Evolutionary conservation across 805 yeast species (phyloP).

Genomic region (Torulaspora delbrueckii): DNA sequence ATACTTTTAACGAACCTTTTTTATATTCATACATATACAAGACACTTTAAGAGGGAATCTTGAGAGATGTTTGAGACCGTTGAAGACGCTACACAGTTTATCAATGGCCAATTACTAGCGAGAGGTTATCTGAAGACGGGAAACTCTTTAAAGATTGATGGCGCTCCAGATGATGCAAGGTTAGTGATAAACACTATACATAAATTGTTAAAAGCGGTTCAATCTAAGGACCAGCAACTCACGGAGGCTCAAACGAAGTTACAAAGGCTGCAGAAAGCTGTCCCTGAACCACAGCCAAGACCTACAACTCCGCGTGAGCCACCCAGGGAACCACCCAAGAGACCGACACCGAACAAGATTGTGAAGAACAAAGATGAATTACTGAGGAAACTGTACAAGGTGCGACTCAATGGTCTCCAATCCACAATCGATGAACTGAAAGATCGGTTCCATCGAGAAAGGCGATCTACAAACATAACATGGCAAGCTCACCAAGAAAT

Average conservation of each 20-base stretch:
- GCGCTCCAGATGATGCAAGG: conserved; percentile 15
- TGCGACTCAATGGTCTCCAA: conserved; percentile 13
- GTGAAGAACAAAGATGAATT: neutral
- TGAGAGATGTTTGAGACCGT: conserved; percentile 13
- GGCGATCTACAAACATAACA: conserved; percentile 10
- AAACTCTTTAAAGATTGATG: conserved; percentile 1
- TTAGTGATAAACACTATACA: conserved; percentile 23
- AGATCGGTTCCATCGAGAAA: conserved; percentile 5
- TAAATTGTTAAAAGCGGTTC: conserved; percentile 16
- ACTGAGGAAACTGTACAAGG: conserved; percentile 10
- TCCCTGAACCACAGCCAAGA: neutral
- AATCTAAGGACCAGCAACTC: conserved; percentile 14
- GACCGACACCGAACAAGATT: neutral
- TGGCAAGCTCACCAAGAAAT: conserved; percentile 72
- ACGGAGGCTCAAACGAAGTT: conserved; percentile 3
- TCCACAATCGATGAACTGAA: conserved; percentile 15
- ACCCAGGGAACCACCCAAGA: neutral
- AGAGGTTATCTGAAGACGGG: conserved; percentile 17
- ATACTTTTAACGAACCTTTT: conserved; percentile 10
- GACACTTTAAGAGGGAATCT: neutral
- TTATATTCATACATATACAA: conserved; percentile 3
- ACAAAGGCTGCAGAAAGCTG: neutral
- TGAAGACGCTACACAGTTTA: conserved; percentile 21
- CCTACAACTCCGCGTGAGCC: neutral
- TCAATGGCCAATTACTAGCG: conserved; percentile 20